Evolutionary conservation across 495 filamentous ascomycete genomes (phyloP).

Genomic region (Chlorociboria aeruginascens): DNA sequence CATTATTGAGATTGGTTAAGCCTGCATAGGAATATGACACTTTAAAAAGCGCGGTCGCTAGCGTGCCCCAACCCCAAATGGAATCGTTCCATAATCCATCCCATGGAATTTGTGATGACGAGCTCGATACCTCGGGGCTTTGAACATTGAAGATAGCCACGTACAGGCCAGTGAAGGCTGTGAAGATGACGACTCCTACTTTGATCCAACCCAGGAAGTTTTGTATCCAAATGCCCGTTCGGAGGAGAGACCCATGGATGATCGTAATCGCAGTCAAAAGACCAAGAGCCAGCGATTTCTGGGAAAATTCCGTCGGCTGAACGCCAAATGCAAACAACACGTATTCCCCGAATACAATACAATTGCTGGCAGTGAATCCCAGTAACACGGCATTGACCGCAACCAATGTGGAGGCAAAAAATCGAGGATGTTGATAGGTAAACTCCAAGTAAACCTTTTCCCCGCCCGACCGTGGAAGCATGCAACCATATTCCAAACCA

Average conservation of each 20-base stretch:
- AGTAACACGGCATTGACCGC: slow-evolving; percentile 56
- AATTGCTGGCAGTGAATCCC: slow-evolving; percentile 60
- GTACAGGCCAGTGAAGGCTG: slow-evolving; percentile 45
- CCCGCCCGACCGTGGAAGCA: slow-evolving; percentile 59
- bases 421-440: slow-evolving; percentile 55
- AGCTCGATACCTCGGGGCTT: slow-evolving; percentile 3
- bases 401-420: slow-evolving; percentile 56
- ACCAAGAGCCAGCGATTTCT: slow-evolving; percentile 47
- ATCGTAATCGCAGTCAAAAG: slow-evolving; percentile 48
- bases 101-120: slow-evolving; percentile 17
- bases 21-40: slow-evolving; percentile 63
- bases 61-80: slow-evolving; percentile 40
- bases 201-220: slow-evolving; percentile 59
- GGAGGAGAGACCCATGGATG: slow-evolving; percentile 48
- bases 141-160: slow-evolving; percentile 33
- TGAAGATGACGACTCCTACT: slow-evolving; percentile 50
- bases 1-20: slow-evolving; percentile 58
- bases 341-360: slow-evolving; percentile 60
- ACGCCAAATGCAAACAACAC: slow-evolving; percentile 48
- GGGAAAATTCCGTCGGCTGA: slow-evolving; percentile 36
- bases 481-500: slow-evolving; percentile 57
- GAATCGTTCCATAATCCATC: slow-evolving; percentile 38
- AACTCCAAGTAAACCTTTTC: slow-evolving; percentile 72
- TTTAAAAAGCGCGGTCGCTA: slow-evolving; percentile 59
- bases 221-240: slow-evolving; percentile 48